Evolutionary conservation across 2,329 filamentous ascomycete genomes (phyloP).

Genomic region (Aspergillus ochraceus): DNA sequence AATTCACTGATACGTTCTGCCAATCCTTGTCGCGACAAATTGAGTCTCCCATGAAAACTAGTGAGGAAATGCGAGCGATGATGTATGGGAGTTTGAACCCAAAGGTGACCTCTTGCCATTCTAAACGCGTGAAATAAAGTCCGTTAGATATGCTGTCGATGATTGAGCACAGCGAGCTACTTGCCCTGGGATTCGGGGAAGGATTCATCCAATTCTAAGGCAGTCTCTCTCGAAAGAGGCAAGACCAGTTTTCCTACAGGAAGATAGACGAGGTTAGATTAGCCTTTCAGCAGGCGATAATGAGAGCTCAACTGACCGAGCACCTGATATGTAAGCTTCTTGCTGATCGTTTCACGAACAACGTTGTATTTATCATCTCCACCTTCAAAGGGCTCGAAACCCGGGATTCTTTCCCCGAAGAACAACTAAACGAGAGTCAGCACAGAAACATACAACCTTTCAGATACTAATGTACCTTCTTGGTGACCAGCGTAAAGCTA

Average conservation of each 20-base stretch:
- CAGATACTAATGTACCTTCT: slow-evolving; percentile 15
- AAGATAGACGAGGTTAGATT: not conserved
- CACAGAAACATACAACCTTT: not conserved
- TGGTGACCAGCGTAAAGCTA: slow-evolving; percentile 24
- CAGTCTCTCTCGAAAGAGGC: slow-evolving; percentile 28
- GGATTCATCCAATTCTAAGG: slow-evolving; percentile 22
- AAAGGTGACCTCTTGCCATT: slow-evolving; percentile 58
- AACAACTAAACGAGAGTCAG: slow-evolving; percentile 20
- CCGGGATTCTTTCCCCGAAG: slow-evolving; percentile 29
- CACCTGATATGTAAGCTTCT: slow-evolving; percentile 29
- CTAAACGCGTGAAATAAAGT: slow-evolving; percentile 30
- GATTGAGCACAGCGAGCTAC: not conserved
- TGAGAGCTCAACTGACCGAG: slow-evolving; percentile 24
- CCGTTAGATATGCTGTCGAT: not conserved
- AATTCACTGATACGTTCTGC: slow-evolving; percentile 43
- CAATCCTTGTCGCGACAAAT: slow-evolving; percentile 56
- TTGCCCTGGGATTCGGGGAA: slow-evolving; percentile 27
- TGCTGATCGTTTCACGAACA: slow-evolving; percentile 26
- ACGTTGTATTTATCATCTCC: slow-evolving; percentile 12
- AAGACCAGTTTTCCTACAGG: slow-evolving; percentile 24
- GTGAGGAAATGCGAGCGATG: slow-evolving; percentile 55
- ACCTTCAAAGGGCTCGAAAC: slow-evolving; percentile 31
- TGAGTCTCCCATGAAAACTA: slow-evolving; percentile 53
- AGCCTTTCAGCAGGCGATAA: not conserved
- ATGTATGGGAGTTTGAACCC: slow-evolving; percentile 54